phyloP scores from a whole-genome alignment of 1,284 basidiomycete genomes.

The Moesziomyces antarcticus region DNA sequence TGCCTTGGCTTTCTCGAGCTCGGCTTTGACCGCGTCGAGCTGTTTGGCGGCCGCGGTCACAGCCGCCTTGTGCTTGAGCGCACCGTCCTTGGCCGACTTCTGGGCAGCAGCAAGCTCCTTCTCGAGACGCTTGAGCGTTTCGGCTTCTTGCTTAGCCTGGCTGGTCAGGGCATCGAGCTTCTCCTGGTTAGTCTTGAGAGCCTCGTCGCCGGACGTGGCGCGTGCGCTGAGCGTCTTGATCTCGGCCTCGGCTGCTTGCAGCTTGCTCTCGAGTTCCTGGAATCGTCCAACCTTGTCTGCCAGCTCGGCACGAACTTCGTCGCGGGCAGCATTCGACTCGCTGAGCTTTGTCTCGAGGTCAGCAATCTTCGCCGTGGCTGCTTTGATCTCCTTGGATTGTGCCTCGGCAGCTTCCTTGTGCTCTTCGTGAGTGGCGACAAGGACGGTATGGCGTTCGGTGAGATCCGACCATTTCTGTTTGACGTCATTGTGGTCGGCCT shows the following conservation, averaged over 20 bases:
- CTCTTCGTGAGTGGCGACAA: slow-evolving; percentile 16
- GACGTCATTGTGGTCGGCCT: slow-evolving; percentile 19
- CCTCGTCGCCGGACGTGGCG: slow-evolving; percentile 19
- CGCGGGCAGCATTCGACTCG: slow-evolving; percentile 3
- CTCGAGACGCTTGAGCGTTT: slow-evolving; percentile 17
- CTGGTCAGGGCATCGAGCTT: slow-evolving; percentile 16
- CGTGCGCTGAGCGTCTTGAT: slow-evolving; percentile 19
- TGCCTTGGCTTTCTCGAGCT: slow-evolving; percentile 23
- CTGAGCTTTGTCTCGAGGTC: slow-evolving; percentile 27
- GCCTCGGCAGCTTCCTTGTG: slow-evolving; percentile 11
- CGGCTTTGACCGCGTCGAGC: slow-evolving; percentile 6
- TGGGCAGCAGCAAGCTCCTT: slow-evolving; percentile 38
- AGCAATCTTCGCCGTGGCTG: slow-evolving; percentile 8
- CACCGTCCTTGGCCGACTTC: slow-evolving; percentile 24
- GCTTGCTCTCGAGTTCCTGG: slow-evolving; percentile 26
- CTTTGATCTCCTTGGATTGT: slow-evolving; percentile 14
- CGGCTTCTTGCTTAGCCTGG: slow-evolving; percentile 17
- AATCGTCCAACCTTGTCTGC: slow-evolving; percentile 9
- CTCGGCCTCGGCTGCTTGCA: slow-evolving; percentile 8
- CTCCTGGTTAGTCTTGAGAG: slow-evolving; percentile 21
- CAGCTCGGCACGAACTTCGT: slow-evolving; percentile 15
- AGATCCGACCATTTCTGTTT: slow-evolving; percentile 14
- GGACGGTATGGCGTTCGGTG: slow-evolving; percentile 11
- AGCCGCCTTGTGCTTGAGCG: slow-evolving; percentile 30
- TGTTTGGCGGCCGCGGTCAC: slow-evolving; percentile 11